Base-by-base conservation (phyloP, 441 rosid species). In the Flueggea neowawraea region DNA sequence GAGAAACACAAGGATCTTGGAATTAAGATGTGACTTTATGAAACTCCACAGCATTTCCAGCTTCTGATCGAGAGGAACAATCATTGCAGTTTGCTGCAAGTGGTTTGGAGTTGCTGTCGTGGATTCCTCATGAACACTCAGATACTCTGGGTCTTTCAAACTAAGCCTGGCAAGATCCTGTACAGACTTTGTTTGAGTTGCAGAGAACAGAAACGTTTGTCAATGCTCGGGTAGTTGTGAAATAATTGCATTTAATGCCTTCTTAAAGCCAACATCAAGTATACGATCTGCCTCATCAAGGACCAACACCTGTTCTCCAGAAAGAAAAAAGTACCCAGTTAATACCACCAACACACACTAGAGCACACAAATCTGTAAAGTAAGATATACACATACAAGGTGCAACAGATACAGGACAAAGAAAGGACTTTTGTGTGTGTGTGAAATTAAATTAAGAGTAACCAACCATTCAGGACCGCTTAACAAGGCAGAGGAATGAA, bases 251-350 rank as follows among this genome's bases (percentile, higher is more conserved):
- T 94, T 86, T 69, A 94, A 58, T 48, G 80, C 67, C 74, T 89
- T 87, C 81, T 87, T 89, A 68, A 94, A 94, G 14, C 91, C 93
- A 70, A 82, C 77, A 65, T 94, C 99, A 69, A 94, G 99, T 54
- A 94, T 87, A 22, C 95, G 95, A 73, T 94, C 99, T 64, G 99
- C 99, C 86, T 94, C 99, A 64, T 94, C 97, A 62, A 94, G 93
- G 61, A 94, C 86, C 87, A 94, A 73, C 75, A 86, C 82, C 99
- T 94, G 89, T 80, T 79, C 66, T 62, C 70, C 62, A 69, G 75
- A 74, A 69, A 73, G 64, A 57, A 78, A 71, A 65, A 61, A 68
- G 43, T 57, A 66, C 55, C 75, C 69, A 69, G 50, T 64, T 83
- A 73, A 88, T 64, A 9, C 41, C 41, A 36, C 4, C 4, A 36